A percentile compares a stretch with the other conserved stretches of the same genome.
phyloP scores from a whole-genome alignment of 31 red algal species.

The Odonthalia washingtoniensis region DNA sequence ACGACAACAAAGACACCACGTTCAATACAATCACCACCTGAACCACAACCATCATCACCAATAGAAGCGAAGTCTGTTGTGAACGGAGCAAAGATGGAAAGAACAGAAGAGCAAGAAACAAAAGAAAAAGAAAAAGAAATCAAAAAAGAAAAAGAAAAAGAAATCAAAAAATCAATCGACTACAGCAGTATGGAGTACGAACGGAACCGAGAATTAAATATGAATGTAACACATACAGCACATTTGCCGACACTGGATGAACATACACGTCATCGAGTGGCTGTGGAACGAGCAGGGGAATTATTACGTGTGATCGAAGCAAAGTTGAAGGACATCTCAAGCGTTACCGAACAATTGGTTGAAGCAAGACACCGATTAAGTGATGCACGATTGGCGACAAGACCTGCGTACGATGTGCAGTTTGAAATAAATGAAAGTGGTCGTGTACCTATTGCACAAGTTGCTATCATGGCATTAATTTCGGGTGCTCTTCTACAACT shows the following conservation, averaged over 20 bases:
- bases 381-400: constrained; percentile 68
- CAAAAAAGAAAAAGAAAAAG: background rate
- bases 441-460: constrained; percentile 62
- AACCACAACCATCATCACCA: too few species aligned
- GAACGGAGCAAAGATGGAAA: too few species aligned
- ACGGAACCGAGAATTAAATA: constrained; percentile 43
- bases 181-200: constrained; percentile 46
- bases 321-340: constrained; percentile 49
- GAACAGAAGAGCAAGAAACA: too few species aligned
- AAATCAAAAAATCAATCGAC: constrained; percentile 34
- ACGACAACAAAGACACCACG: too few species aligned
- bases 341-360: constrained; percentile 32
- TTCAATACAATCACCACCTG: too few species aligned
- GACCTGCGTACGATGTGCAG: constrained; percentile 68
- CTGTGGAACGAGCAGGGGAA: constrained; percentile 71
- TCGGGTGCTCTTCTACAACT: constrained; percentile 59
- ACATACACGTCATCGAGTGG: constrained; percentile 46
- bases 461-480: constrained; percentile 70
- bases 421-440: constrained; percentile 64
- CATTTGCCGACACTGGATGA: constrained; percentile 13
- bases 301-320: constrained; percentile 43
- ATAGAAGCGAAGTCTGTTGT: too few species aligned
- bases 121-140: too few species aligned
- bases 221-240: constrained; percentile 57
- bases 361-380: constrained; percentile 65